phyloP scores from a whole-genome alignment of 2,329 filamentous ascomycete species.

The Microdochium paspali region DNA sequence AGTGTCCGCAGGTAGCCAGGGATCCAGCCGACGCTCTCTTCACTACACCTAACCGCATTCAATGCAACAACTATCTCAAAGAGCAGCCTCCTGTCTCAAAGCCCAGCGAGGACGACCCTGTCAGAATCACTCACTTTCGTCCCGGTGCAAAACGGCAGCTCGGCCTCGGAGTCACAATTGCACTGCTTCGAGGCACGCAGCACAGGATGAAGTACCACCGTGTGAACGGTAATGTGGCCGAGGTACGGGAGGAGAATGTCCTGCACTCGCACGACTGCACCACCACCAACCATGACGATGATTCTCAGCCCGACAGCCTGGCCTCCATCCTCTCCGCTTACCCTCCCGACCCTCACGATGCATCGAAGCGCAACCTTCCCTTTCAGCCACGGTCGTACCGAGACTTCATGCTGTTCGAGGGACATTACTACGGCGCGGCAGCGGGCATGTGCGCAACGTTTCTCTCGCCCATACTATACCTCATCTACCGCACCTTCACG shows the following conservation, averaged over 20 bases:
- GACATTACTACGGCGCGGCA: slow-evolving; percentile 13
- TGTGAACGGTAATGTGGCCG: slow-evolving; percentile 6
- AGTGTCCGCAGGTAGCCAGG: too few relatives aligned
- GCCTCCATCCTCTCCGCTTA: slow-evolving; percentile 11
- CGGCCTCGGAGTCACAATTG: too few relatives aligned
- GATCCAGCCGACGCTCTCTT: too few relatives aligned
- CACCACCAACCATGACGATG: not conserved
- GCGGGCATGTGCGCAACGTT: slow-evolving; percentile 12
- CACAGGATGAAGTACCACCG: slow-evolving; percentile 13
- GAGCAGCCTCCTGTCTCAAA: too few relatives aligned
- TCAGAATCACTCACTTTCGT: too few relatives aligned
- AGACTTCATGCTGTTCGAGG: slow-evolving; percentile 18
- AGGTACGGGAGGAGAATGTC: not conserved
- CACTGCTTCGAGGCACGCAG: too few relatives aligned
- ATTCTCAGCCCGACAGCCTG: not conserved
- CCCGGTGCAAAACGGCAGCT: too few relatives aligned
- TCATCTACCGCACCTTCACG: not conserved
- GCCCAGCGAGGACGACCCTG: too few relatives aligned
- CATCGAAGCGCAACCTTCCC: slow-evolving; percentile 10
- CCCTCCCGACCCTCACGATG: slow-evolving; percentile 10
- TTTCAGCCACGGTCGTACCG: slow-evolving; percentile 17
- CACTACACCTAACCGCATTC: too few relatives aligned
- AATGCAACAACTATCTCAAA: too few relatives aligned
- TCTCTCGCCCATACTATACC: slow-evolving; percentile 6
- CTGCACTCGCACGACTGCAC: not conserved